phyloP scores from a whole-genome alignment of 768 basidiomycete species.

The Daedaleopsis sinensis region DNA sequence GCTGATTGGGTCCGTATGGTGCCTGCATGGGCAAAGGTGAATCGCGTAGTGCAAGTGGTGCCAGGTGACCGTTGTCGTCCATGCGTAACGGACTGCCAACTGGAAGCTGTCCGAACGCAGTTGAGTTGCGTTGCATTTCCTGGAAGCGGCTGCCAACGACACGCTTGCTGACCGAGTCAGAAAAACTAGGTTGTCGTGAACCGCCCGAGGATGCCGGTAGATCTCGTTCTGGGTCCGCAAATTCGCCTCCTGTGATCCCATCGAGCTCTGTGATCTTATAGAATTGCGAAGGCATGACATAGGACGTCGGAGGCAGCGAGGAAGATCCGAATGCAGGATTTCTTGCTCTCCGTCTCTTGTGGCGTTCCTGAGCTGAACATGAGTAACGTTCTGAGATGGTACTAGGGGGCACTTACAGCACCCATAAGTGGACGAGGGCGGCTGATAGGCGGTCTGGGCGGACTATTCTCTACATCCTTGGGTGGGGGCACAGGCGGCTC shows the following conservation, averaged over 20 bases:
- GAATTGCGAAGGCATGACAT: constrained; percentile 78
- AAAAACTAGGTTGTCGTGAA: constrained; percentile 43
- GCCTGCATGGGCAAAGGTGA: constrained; percentile 55
- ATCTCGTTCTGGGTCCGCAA: constrained; percentile 47
- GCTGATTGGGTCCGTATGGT: constrained; percentile 53
- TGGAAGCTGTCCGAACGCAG: constrained; percentile 58
- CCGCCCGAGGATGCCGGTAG: constrained; percentile 5
- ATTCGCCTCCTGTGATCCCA: constrained; percentile 62
- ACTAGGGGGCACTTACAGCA: constrained; percentile 25
- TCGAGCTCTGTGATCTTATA: constrained; percentile 70
- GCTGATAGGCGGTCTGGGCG: constrained; percentile 60
- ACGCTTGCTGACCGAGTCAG: constrained; percentile 64
- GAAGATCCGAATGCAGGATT: constrained; percentile 71
- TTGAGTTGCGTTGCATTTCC: constrained; percentile 67
- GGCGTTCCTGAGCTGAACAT: constrained; percentile 33
- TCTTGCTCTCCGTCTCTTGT: constrained; percentile 48
- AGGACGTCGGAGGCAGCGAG: constrained; percentile 75
- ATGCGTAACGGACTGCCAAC: constrained; percentile 59
- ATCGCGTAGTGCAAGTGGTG: constrained; percentile 27
- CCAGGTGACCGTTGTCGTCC: constrained; percentile 53
- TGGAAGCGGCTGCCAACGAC: constrained; percentile 71
- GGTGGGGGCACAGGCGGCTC: constrained; percentile 34
- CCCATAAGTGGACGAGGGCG: constrained; percentile 59
- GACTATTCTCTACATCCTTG: constrained; percentile 39
- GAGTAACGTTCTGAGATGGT: background rate